These are phyloP conservation scores for Aspergillus sclerotialis DNA, from an alignment of 2,329 filamentous ascomycete genomes.

Conservation along the genomic window DNA sequence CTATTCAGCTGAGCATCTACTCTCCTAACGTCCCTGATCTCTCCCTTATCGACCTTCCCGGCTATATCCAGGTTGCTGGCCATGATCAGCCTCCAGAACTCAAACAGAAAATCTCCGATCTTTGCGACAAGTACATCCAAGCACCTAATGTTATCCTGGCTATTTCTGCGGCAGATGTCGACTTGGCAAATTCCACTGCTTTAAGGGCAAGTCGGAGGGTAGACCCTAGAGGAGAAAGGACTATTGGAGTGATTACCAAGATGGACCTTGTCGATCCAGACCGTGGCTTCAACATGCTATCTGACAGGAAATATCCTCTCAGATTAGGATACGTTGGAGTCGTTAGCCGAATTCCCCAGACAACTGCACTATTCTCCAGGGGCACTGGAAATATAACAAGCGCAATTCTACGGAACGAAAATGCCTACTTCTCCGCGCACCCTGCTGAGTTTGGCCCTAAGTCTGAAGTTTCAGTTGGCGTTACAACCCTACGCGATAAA, in stretches of 20 bases:
- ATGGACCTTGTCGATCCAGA: constrained; percentile 91
- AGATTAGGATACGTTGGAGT: constrained; percentile 96
- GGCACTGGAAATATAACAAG: constrained; percentile 71
- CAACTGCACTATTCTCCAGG: constrained; percentile 69
- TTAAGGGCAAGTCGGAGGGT: constrained; percentile 83
- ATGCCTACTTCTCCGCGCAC: constrained; percentile 77
- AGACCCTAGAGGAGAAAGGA: constrained; percentile 88
- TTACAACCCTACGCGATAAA: constrained; percentile 82
- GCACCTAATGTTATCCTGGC: constrained; percentile 92
- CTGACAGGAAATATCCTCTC: constrained; percentile 86
- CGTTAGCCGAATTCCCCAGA: constrained; percentile 70
- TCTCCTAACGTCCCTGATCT: constrained; percentile 93
- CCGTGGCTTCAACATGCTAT: constrained; percentile 70
- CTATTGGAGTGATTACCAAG: constrained; percentile 98
- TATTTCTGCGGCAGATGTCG: constrained; percentile 95
- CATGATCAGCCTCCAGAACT: constrained; percentile 84
- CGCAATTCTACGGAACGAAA: constrained; percentile 81
- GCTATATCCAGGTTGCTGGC: constrained; percentile 93
- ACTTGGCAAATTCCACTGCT: constrained; percentile 92
- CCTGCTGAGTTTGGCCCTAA: constrained; percentile 70
- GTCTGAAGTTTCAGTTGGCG: constrained; percentile 70
- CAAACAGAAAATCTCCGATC: constrained; percentile 90
- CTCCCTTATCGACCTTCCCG: constrained; percentile 90
- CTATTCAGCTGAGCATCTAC: constrained; percentile 91
- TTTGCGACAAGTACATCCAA: constrained; percentile 98